Evolutionary conservation across 352 stramenopile species (phyloP).

Genomic region (Pythium utonaiense): DNA sequence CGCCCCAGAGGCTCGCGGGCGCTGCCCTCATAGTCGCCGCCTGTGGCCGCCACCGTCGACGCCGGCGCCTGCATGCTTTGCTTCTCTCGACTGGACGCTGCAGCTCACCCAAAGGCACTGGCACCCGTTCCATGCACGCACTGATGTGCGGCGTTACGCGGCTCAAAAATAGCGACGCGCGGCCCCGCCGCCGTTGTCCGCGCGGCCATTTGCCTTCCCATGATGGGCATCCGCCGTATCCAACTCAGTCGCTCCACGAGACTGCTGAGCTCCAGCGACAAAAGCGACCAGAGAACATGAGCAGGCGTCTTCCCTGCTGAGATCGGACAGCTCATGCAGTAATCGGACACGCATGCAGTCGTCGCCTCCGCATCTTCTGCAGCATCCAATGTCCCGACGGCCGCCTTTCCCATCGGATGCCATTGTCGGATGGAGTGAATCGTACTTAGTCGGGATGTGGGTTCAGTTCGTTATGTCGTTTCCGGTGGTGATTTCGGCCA

Average conservation of each 20-base stretch:
- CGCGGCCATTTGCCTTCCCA: neutral
- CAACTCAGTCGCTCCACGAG: neutral
- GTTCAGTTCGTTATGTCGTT: slow-evolving; percentile 5
- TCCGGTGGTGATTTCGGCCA: slow-evolving; percentile 4
- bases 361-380: too few relatives aligned
- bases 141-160: slow-evolving; percentile 3
- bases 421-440: too few relatives aligned
- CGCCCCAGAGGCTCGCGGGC: neutral
- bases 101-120: too few relatives aligned
- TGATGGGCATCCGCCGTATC: neutral
- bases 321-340: too few relatives aligned
- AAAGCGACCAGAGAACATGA: too few relatives aligned
- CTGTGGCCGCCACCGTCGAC: neutral
- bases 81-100: neutral
- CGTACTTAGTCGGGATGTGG: slow-evolving; percentile 1
- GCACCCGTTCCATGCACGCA: too few relatives aligned
- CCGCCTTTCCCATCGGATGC: too few relatives aligned
- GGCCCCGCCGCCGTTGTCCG: too few relatives aligned
- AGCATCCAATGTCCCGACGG: too few relatives aligned
- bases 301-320: too few relatives aligned
- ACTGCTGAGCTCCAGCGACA: too few relatives aligned
- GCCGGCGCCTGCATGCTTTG: neutral
- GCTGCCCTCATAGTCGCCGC: neutral
- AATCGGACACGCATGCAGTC: neutral
- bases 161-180: slow-evolving; percentile 6